phyloP scores from a whole-genome alignment of 2,329 filamentous ascomycete genomes.

The Penicillium janthinellum region DNA sequence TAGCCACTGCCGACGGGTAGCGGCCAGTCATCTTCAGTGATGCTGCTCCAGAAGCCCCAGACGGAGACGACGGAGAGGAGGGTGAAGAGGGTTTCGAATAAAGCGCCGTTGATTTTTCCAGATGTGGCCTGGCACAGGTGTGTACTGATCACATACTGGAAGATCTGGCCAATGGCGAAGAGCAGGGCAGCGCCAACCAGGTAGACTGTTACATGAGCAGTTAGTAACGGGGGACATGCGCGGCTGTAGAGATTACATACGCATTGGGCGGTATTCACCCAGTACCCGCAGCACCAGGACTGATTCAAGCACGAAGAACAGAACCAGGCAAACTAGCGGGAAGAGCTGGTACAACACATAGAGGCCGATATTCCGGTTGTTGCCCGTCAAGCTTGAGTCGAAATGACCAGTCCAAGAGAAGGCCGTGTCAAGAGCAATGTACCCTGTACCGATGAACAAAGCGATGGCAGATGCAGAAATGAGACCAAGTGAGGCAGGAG shows the following conservation, averaged over 20 bases:
- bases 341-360: slow-evolving; percentile 93
- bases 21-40: slow-evolving; percentile 98
- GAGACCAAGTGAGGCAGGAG: slow-evolving; percentile 76
- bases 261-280: slow-evolving; percentile 87
- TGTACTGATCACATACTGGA: slow-evolving; percentile 90
- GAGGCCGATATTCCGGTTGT: slow-evolving; percentile 76
- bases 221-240: slow-evolving; percentile 11
- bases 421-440: slow-evolving; percentile 92
- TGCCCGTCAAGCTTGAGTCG: slow-evolving; percentile 57
- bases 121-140: slow-evolving; percentile 83
- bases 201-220: slow-evolving; percentile 58
- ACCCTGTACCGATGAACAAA: slow-evolving; percentile 87
- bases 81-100: slow-evolving; percentile 94
- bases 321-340: slow-evolving; percentile 84
- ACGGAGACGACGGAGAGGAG: slow-evolving; percentile 77
- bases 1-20: slow-evolving; percentile 47
- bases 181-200: slow-evolving; percentile 72
- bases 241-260: slow-evolving; percentile 49
- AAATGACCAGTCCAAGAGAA: slow-evolving; percentile 83
- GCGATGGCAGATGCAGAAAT: slow-evolving; percentile 69
- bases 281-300: slow-evolving; percentile 83
- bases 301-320: slow-evolving; percentile 81
- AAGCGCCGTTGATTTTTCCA: slow-evolving; percentile 86
- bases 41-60: slow-evolving; percentile 98
- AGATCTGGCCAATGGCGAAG: slow-evolving; percentile 91